These are phyloP conservation scores for Flaveria robusta DNA, from an alignment of 129 eudicot species.

Conservation along the genomic window DNA sequence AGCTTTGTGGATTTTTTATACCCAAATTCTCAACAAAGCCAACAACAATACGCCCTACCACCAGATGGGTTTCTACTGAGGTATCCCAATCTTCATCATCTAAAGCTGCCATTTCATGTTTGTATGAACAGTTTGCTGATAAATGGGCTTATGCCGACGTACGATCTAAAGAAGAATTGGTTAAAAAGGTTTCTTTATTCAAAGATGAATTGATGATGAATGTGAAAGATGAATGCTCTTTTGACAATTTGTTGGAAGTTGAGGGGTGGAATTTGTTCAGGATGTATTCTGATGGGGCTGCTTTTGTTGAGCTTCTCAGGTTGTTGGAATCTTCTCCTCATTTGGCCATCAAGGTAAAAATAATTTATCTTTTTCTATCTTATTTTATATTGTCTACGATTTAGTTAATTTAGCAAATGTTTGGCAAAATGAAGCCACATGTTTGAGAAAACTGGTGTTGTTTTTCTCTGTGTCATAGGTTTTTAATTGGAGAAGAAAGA, in stretches of 20 bases:
- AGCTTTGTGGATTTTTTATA: slow-evolving; percentile 13
- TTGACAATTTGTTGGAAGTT: slow-evolving; percentile 54
- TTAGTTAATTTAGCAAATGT: no score
- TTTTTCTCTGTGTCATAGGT: slow-evolving; percentile 47
- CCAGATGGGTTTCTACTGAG: slow-evolving; percentile 25
- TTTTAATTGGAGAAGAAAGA: slow-evolving; percentile 75
- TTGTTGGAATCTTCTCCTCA: slow-evolving; percentile 44
- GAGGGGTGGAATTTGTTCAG: slow-evolving; percentile 59
- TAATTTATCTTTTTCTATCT: neutral
- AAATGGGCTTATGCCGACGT: slow-evolving; percentile 39
- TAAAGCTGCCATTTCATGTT: slow-evolving; percentile 22
- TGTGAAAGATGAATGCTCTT: slow-evolving; percentile 29
- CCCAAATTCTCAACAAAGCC: slow-evolving; percentile 16
- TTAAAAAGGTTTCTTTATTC: slow-evolving; percentile 42
- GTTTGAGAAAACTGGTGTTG: neutral
- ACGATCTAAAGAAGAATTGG: slow-evolving; percentile 36
- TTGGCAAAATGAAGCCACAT: neutral
- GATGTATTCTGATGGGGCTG: slow-evolving; percentile 53
- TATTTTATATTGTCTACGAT: neutral
- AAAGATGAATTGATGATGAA: slow-evolving; percentile 45
- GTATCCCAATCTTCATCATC: slow-evolving; percentile 26
- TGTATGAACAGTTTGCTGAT: slow-evolving; percentile 38
- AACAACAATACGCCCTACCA: slow-evolving; percentile 18
- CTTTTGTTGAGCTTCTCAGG: slow-evolving; percentile 60
- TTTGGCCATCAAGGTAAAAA: slow-evolving; percentile 57